Evolutionary conservation across 495 filamentous ascomycete species (phyloP).

Genomic region (Friedmanniomyces simplex): DNA sequence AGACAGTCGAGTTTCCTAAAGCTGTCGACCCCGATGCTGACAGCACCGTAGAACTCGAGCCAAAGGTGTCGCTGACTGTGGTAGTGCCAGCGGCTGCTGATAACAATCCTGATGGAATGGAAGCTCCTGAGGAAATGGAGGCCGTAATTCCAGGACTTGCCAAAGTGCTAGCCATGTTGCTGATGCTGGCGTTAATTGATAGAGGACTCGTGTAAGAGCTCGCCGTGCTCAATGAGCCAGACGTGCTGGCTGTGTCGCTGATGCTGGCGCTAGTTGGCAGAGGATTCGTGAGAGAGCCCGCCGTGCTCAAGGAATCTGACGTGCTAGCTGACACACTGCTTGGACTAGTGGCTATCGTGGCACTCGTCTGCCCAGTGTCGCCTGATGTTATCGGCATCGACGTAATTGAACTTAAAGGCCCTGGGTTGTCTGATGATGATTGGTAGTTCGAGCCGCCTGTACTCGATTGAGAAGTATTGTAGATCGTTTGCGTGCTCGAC

Average conservation of each 20-base stretch:
- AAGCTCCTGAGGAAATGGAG: neutral
- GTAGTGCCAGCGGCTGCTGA: neutral
- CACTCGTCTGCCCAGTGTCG: too few species aligned
- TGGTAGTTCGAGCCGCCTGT: too few species aligned
- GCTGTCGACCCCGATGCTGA: neutral
- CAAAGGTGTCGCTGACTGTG: neutral
- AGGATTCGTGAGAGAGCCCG: neutral
- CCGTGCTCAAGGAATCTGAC: neutral
- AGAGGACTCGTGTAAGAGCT: neutral
- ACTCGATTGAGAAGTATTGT: too few species aligned
- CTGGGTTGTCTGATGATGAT: too few species aligned
- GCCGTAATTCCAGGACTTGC: neutral
- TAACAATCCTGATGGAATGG: neutral
- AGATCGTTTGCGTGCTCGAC: too few species aligned
- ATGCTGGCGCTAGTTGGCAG: neutral
- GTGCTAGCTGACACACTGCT: neutral
- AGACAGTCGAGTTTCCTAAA: too few species aligned
- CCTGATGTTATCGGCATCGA: too few species aligned
- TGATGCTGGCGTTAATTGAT: neutral
- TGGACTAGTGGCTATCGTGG: neutral
- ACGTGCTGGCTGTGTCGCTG: neutral
- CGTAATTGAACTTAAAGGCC: too few species aligned
- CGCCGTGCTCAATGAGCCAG: too few species aligned
- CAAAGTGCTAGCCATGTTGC: neutral
- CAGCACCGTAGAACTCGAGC: neutral